Conservation (phyloP, 257 asterid species). For the Solanum lycopersicoides region DNA sequence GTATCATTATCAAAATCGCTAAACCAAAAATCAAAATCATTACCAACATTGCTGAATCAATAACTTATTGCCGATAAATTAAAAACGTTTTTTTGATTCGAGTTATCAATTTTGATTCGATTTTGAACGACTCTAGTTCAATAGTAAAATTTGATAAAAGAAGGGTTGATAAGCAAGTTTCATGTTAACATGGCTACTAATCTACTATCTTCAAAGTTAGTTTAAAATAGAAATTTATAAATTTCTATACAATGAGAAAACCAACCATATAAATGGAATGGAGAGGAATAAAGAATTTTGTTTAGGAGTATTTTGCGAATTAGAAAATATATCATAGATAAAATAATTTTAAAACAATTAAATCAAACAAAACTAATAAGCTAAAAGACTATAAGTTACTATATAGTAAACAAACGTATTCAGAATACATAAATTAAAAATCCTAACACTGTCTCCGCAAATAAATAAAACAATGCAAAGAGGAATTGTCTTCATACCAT, state of each 20-base stretch:
- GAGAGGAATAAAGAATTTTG: neutral
- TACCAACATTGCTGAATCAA: too few species aligned
- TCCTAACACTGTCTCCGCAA: neutral
- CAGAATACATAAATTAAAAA: neutral
- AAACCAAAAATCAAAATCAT: too few species aligned
- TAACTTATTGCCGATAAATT: too few species aligned
- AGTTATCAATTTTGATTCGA: too few species aligned
- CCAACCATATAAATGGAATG: neutral
- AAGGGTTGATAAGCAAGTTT: too few species aligned
- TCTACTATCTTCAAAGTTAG: too few species aligned
- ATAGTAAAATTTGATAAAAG: too few species aligned
- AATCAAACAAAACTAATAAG: neutral
- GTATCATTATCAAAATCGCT: too few species aligned
- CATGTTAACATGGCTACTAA: neutral
- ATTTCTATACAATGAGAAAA: neutral
- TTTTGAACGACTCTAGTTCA: rapidly evolving
- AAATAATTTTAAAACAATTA: too few species aligned
- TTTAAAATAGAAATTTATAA: too few species aligned
- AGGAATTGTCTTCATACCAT: neutral
- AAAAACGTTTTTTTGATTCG: too few species aligned
- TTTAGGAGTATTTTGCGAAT: neutral
- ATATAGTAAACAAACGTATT: neutral
- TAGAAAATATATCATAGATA: neutral
- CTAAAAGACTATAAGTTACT: neutral
- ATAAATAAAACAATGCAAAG: neutral